Evolutionary conservation across 2,329 filamentous ascomycete species (phyloP).

Genomic region (Cercospora sesami): DNA sequence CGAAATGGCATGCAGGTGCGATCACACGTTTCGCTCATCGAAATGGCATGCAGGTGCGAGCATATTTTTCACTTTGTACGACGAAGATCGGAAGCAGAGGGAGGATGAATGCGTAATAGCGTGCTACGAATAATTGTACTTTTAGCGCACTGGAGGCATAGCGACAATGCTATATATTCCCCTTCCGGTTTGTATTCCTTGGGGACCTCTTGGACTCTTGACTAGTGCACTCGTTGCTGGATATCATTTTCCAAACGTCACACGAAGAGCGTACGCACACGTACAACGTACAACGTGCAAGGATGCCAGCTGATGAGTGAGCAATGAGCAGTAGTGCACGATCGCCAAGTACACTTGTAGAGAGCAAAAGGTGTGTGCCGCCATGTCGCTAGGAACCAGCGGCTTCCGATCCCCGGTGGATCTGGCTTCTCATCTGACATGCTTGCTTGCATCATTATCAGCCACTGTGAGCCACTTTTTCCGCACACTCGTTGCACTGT

Average conservation of each 20-base stretch:
- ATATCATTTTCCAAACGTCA: neutral
- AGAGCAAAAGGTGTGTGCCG: neutral
- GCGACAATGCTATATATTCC: neutral
- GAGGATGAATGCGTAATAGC: neutral
- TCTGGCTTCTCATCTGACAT: neutral
- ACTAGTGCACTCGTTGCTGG: neutral
- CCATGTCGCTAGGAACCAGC: neutral
- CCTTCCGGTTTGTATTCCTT: neutral
- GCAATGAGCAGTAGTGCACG: neutral
- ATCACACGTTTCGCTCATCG: no score
- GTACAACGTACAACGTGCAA: neutral
- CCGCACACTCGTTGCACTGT: neutral
- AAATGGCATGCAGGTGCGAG: no score
- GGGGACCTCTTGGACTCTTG: neutral
- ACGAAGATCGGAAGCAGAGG: neutral
- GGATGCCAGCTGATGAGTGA: neutral
- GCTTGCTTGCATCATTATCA: neutral
- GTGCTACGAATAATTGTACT: neutral
- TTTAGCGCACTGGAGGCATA: neutral
- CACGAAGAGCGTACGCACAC: neutral
- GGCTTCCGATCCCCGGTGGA: neutral
- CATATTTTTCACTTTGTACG: neutral
- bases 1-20: neutral
- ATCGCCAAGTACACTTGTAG: neutral
- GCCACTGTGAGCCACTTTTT: neutral